Percentiles rank a stretch among this genome's conserved stretches.
These are phyloP conservation scores for Daldinia loculata DNA, from an alignment of 495 filamentous ascomycete species.

Conservation along the genomic window DNA sequence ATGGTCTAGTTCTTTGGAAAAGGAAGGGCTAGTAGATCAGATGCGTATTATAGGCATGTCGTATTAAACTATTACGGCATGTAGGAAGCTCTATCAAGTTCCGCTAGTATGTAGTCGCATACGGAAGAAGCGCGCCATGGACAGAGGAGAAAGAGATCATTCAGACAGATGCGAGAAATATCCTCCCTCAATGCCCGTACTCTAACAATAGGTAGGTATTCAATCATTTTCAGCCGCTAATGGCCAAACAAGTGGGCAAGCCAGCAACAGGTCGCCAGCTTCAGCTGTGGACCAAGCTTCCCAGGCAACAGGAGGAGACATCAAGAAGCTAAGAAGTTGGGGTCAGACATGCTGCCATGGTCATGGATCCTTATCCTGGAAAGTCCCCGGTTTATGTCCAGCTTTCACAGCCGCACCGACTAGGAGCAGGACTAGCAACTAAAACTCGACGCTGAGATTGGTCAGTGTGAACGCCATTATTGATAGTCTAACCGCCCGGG, in stretches of 20 bases:
- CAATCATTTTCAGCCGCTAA: constrained; percentile 22
- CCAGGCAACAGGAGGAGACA: background rate
- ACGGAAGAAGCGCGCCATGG: background rate
- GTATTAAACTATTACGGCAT: background rate
- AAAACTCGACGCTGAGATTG: background rate
- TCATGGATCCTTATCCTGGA: background rate
- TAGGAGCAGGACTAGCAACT: background rate
- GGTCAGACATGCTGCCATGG: background rate
- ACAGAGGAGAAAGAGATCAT: background rate
- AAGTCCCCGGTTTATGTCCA: constrained; percentile 4
- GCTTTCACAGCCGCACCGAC: constrained; percentile 11
- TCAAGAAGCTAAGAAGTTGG: constrained; percentile 9
- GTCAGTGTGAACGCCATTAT: background rate
- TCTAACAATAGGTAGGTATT: background rate
- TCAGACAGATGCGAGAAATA: background rate
- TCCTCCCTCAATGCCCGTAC: background rate
- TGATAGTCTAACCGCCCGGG: background rate
- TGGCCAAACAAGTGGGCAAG: background rate
- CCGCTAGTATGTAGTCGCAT: background rate
- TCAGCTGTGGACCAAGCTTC: constrained; percentile 19
- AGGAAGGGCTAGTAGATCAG: background rate
- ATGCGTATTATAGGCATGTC: background rate
- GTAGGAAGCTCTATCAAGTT: background rate
- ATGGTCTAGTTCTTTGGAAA: background rate
- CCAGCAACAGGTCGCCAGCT: constrained; percentile 15